Percentiles rank a stretch among this genome's conserved stretches.
These are phyloP conservation scores for Lactarius sanguifluus DNA, from an alignment of 768 basidiomycete genomes.

Conservation along the genomic window DNA sequence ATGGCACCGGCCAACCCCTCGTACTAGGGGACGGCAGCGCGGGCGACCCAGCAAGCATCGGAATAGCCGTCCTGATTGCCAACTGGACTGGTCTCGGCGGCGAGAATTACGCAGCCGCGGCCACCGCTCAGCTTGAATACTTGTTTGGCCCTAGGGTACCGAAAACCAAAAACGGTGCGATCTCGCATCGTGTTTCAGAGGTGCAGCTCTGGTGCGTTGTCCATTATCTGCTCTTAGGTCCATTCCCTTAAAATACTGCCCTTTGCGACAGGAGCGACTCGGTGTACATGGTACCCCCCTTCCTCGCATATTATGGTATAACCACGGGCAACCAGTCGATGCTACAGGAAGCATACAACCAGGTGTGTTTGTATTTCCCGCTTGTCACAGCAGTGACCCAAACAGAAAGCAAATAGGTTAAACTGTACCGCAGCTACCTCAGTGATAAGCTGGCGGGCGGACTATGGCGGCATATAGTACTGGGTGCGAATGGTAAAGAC, in stretches of 20 bases:
- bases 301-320: constrained; percentile 82
- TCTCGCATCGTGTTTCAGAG: constrained; percentile 70
- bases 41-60: constrained; percentile 76
- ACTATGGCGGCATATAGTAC: constrained; percentile 76
- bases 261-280: constrained; percentile 62
- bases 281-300: constrained; percentile 85
- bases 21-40: constrained; percentile 59
- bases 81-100: constrained; percentile 52
- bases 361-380: constrained; percentile 34
- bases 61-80: constrained; percentile 62
- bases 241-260: constrained; percentile 1
- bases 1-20: constrained; percentile 53
- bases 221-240: background rate
- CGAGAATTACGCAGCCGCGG: constrained; percentile 61
- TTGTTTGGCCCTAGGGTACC: constrained; percentile 54
- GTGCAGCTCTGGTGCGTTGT: constrained; percentile 69
- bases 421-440: constrained; percentile 67
- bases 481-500: constrained; percentile 58
- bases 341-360: constrained; percentile 63
- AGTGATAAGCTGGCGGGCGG: constrained; percentile 48
- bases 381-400: background rate
- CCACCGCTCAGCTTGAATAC: constrained; percentile 63
- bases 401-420: constrained; percentile 38
- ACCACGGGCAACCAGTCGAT: constrained; percentile 56
- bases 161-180: constrained; percentile 68